Conservation (phyloP, 2,329 filamentous ascomycete genomes). For the Coniochaeta prunicola region DNA sequence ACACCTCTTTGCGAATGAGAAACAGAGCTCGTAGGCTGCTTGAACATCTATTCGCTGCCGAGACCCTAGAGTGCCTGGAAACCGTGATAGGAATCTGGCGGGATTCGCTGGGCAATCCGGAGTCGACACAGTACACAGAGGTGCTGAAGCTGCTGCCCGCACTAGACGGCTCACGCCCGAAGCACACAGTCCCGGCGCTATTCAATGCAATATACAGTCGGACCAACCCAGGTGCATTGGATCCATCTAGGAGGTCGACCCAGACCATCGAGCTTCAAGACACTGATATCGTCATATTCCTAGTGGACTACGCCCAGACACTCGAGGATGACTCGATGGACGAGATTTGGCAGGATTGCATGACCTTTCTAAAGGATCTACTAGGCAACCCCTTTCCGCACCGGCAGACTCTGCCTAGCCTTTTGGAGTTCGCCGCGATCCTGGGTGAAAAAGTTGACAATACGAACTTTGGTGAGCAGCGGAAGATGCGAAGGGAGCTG, state of each 20-base stretch:
- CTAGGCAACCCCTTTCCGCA: conserved; percentile 92
- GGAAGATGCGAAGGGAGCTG: conserved; percentile 83
- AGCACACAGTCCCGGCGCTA: conserved; percentile 85
- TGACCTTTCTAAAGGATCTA: conserved; percentile 81
- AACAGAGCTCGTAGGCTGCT: conserved; percentile 82
- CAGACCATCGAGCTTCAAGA: conserved; percentile 80
- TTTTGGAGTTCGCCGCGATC: conserved; percentile 84
- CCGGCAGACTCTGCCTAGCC: conserved; percentile 75
- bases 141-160: conserved; percentile 86
- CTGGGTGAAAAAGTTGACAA: conserved; percentile 95
- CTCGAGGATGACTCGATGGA: conserved; percentile 97
- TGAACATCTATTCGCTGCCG: conserved; percentile 87
- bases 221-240: conserved; percentile 75
- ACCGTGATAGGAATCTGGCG: conserved; percentile 84
- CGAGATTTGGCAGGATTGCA: conserved; percentile 95
- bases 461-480: conserved; percentile 92
- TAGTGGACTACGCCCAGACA: conserved; percentile 83
- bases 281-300: conserved; percentile 76
- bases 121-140: conserved; percentile 46
- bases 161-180: conserved; percentile 82
- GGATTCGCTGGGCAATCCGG: conserved; percentile 35
- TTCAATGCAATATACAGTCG: conserved; percentile 96
- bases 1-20: conserved; percentile 84
- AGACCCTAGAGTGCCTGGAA: conserved; percentile 88
- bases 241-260: conserved; percentile 75